Evolutionary conservation across 345 rosid species (phyloP).

Genomic region (Gossypium australe): DNA sequence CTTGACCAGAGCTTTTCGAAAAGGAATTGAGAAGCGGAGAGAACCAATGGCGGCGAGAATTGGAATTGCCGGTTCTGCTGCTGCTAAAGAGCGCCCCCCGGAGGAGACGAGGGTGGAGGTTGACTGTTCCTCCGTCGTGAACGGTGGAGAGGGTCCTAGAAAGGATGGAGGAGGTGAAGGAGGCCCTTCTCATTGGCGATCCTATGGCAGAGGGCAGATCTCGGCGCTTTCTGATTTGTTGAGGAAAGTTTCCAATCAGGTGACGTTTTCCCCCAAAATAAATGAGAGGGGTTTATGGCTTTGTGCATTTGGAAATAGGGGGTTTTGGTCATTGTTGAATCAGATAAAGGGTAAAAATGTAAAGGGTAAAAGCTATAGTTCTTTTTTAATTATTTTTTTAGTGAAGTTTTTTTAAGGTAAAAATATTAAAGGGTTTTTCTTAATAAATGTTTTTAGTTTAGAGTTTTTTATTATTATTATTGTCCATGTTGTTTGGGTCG

Average conservation of each 20-base stretch:
- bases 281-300: neutral
- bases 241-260: neutral
- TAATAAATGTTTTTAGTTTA: no score
- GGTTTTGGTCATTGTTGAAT: no score
- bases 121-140: conserved; percentile 9
- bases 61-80: conserved; percentile 20
- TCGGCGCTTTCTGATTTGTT: neutral
- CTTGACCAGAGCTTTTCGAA: conserved; percentile 17
- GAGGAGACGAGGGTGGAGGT: conserved; percentile 24
- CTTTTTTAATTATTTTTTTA: no score
- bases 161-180: conserved; percentile 30
- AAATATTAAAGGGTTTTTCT: no score
- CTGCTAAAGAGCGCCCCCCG: conserved; percentile 31
- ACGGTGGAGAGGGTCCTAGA: conserved; percentile 28
- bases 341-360: no score
- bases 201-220: neutral
- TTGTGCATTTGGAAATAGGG: no score
- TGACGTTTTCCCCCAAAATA: no score
- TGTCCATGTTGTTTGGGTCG: no score
- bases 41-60: conserved; percentile 25
- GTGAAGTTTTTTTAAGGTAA: no score
- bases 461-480: no score
- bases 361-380: no score
- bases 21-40: conserved; percentile 21
- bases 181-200: conserved; percentile 37